A percentile compares a stretch with the other conserved stretches of the same genome.
Conservation (phyloP, 129 eudicot species). For the Solidago caesia region DNA sequence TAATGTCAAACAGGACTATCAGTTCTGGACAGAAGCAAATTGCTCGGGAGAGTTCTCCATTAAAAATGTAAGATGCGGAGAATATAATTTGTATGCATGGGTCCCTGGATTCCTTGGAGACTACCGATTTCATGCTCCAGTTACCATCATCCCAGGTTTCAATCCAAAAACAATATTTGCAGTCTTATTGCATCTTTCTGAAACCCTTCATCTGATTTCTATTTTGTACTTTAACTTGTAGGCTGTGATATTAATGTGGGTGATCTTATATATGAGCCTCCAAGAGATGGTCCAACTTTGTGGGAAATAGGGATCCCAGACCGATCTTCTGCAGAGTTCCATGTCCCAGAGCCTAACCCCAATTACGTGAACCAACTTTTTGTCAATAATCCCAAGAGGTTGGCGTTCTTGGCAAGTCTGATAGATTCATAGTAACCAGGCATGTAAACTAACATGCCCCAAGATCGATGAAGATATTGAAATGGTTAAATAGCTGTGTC, state of each 20-base stretch:
- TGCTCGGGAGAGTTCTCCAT: conserved; percentile 41
- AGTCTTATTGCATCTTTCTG: not conserved
- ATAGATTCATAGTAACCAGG: not conserved
- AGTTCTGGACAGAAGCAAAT: conserved; percentile 57
- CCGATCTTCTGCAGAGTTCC: conserved; percentile 63
- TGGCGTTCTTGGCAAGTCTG: not conserved
- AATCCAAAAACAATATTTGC: not conserved
- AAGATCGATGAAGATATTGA: not conserved
- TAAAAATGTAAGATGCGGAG: conserved; percentile 38
- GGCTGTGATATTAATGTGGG: conserved; percentile 40
- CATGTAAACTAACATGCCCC: not conserved
- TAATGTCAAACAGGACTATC: conserved; percentile 48
- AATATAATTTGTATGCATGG: conserved; percentile 58
- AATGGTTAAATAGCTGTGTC: not conserved
- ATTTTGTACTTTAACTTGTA: conserved; percentile 4
- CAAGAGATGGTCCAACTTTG: conserved; percentile 67
- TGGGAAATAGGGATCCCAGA: conserved; percentile 79
- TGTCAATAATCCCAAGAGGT: conserved; percentile 44
- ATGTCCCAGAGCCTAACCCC: conserved; percentile 54
- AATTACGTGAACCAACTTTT: conserved; percentile 43
- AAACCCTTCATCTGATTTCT: not conserved
- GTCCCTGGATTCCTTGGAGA: conserved; percentile 69
- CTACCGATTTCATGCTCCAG: conserved; percentile 31
- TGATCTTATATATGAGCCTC: conserved; percentile 48
- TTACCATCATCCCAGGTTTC: conserved; percentile 53